Conservation (phyloP, 1,139 yeast genomes). For the Pichia sp. region DNA sequence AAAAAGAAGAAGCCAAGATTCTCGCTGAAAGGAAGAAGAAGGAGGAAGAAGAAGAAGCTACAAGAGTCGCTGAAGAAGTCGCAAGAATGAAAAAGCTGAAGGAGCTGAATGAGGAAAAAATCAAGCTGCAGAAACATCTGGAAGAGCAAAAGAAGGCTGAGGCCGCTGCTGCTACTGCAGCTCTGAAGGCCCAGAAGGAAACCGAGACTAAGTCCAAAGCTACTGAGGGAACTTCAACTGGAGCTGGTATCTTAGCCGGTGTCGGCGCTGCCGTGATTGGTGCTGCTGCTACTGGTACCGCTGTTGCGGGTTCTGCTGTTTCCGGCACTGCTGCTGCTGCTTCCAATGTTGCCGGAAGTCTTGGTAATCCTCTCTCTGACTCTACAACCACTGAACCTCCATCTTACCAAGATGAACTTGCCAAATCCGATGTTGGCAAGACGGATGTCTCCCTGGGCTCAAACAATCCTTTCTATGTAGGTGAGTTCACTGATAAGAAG, state of each 20-base stretch:
- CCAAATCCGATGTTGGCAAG: constrained; percentile 15
- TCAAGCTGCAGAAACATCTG: constrained; percentile 8
- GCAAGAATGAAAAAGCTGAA: constrained; percentile 10
- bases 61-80: constrained; percentile 14
- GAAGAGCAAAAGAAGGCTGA: constrained; percentile 10
- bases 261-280: constrained; percentile 20
- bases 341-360: constrained; percentile 2
- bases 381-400: constrained; percentile 17
- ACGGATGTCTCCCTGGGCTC: constrained; percentile 15
- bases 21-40: constrained; percentile 12
- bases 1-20: constrained; percentile 11
- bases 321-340: constrained; percentile 17
- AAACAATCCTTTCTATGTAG: constrained; percentile 18
- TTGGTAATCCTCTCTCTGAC: constrained; percentile 13
- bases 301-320: constrained; percentile 16
- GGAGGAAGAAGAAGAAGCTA: constrained; percentile 16
- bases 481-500: constrained; percentile 16
- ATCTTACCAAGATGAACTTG: constrained; percentile 10
- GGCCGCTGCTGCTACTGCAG: constrained; percentile 4
- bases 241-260: constrained; percentile 1
- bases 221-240: constrained; percentile 11
- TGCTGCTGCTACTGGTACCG: constrained; percentile 16
- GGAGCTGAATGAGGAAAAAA: constrained; percentile 11
- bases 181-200: neutral
- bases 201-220: constrained; percentile 6